Conservation (phyloP, 2,329 filamentous ascomycete genomes). For the Diaporthe capsici region DNA sequence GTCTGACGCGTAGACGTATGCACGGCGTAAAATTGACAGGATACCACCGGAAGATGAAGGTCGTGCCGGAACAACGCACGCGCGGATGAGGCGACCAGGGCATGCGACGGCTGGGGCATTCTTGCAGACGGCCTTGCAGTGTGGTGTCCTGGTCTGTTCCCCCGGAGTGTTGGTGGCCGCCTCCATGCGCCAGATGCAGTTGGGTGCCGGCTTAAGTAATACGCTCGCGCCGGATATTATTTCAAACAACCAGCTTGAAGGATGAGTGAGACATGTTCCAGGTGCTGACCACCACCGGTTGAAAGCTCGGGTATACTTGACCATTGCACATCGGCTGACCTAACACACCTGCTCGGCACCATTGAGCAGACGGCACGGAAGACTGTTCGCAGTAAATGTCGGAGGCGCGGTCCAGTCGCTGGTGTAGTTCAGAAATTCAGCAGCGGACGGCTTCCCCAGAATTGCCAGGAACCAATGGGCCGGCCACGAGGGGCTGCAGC, state of each 20-base stretch:
- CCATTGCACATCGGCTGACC: background rate
- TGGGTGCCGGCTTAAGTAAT: slow-evolving; percentile 4
- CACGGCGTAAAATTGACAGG: background rate
- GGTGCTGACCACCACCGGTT: slow-evolving; percentile 28
- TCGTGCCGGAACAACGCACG: background rate
- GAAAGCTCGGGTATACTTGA: slow-evolving; percentile 29
- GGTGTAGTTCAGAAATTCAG: background rate
- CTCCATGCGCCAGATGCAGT: background rate
- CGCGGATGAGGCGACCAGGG: slow-evolving; percentile 9
- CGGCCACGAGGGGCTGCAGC: slow-evolving; percentile 18
- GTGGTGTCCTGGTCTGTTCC: background rate
- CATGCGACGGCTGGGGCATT: background rate
- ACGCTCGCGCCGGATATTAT: background rate
- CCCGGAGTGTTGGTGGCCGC: background rate
- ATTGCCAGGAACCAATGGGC: slow-evolving; percentile 21
- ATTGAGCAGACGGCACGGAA: background rate
- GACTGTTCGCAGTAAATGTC: slow-evolving; percentile 2
- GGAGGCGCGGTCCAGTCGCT: background rate
- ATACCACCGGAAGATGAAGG: background rate
- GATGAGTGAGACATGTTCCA: slow-evolving; percentile 26
- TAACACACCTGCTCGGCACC: background rate
- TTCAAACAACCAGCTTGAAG: background rate
- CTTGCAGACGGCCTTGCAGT: background rate
- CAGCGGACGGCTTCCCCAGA: background rate
- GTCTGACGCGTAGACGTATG: slow-evolving; percentile 8